Conservation (phyloP, 2,329 filamentous ascomycete species). For the Passalora sequoiae region DNA sequence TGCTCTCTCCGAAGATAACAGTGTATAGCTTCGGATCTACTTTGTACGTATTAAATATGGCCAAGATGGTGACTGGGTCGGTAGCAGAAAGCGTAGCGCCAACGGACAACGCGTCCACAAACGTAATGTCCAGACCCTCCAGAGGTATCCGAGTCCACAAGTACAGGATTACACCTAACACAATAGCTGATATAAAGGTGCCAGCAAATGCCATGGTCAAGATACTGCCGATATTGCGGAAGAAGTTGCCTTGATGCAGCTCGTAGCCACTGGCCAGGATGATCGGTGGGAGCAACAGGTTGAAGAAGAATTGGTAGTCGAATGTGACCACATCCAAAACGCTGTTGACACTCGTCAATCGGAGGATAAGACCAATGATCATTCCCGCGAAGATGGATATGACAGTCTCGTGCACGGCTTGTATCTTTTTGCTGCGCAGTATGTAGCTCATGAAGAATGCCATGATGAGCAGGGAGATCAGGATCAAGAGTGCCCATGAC, state of each 20-base stretch:
- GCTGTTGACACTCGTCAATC: slow-evolving; percentile 72
- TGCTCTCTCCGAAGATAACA: slow-evolving; percentile 96
- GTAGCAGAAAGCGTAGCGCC: slow-evolving; percentile 95
- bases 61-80: slow-evolving; percentile 93
- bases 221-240: slow-evolving; percentile 95
- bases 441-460: slow-evolving; percentile 97
- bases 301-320: slow-evolving; percentile 99
- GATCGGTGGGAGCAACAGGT: slow-evolving; percentile 94
- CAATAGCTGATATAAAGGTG: slow-evolving; percentile 94
- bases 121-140: slow-evolving; percentile 77
- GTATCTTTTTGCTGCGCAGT: slow-evolving; percentile 92
- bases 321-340: slow-evolving; percentile 91
- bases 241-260: slow-evolving; percentile 97
- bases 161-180: slow-evolving; percentile 82
- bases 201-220: slow-evolving; percentile 96
- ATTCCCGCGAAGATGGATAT: slow-evolving; percentile 98
- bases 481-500: slow-evolving; percentile 96
- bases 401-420: slow-evolving; percentile 95
- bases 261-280: slow-evolving; percentile 97
- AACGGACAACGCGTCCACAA: slow-evolving; percentile 93
- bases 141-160: slow-evolving; percentile 83
- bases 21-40: slow-evolving; percentile 98
- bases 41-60: slow-evolving; percentile 99
- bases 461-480: slow-evolving; percentile 86
- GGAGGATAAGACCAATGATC: slow-evolving; percentile 85